Base-by-base conservation (phyloP, 148 eudicot genomes). In the Cornus suecica region DNA sequence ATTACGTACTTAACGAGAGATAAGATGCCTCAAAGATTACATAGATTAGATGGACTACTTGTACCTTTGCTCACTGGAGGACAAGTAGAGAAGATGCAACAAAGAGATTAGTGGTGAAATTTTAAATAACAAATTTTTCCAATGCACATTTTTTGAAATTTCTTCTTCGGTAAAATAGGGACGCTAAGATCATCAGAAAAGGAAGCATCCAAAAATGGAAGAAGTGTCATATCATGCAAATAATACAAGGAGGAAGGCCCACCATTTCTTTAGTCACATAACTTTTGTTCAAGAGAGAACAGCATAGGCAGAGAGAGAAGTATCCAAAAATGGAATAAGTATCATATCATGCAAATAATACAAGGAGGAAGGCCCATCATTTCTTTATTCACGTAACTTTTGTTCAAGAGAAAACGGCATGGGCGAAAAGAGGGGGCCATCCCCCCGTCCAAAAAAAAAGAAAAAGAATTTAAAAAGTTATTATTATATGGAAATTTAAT, bases 351-450 rank as follows among this genome's bases (percentile, higher is more conserved):
- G 8, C 22, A 48, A 31, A 74, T 8, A 1, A 26, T 48, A 74
- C 37, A 25, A 73, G 68, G 37, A 37, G 42, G 42, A 60, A 54
- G 23, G 28, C 26, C 54, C 67, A 73, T 42, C 31, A 74, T 63
- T 8, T 45, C 25, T 74, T 42, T 41, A 65, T 37, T 37, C 42
- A 37, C 32, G 25, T 62, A 8, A 11, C 51, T 23, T 4, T 8
- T 37, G 54, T 45, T 37, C 23, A 31, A 14, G 69, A 31, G 45
- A 31, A 13, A 66, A 18, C 8, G n/a, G n/a, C n/a, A n/a, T n/a
- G n/a, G n/a, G n/a, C n/a, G n/a, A n/a, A n/a, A n/a, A n/a, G n/a
- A n/a, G n/a, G n/a, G n/a, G n/a, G n/a, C n/a, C n/a, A n/a, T n/a
- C n/a, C n/a, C n/a, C n/a, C n/a, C n/a, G n/a, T n/a, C n/a, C n/a